phyloP scores from a whole-genome alignment of 1,284 basidiomycete species.

The Fomitopsis palustris region DNA sequence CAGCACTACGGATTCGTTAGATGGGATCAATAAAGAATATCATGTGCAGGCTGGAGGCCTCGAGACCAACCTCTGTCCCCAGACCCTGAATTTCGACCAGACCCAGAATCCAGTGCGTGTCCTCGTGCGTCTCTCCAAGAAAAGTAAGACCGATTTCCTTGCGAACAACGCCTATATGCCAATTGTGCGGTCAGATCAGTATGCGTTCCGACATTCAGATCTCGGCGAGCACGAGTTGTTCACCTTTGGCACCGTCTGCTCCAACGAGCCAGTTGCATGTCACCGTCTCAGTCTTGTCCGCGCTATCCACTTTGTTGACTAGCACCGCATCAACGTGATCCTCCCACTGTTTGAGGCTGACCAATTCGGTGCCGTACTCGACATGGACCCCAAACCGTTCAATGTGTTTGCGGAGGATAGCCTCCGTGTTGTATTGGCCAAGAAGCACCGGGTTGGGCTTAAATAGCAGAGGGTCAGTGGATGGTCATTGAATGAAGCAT shows the following conservation, averaged over 20 bases:
- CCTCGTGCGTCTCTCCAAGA: conserved; percentile 25
- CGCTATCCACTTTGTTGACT: neutral
- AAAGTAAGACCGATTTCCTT: conserved; percentile 29
- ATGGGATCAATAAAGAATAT: neutral
- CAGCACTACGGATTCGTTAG: neutral
- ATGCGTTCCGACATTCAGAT: conserved; percentile 9
- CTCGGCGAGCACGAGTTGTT: neutral
- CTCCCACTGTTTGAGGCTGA: conserved; percentile 17
- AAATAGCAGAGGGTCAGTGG: neutral
- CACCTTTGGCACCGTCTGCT: conserved; percentile 34
- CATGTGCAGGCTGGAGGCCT: conserved; percentile 11
- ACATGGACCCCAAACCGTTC: conserved; percentile 19
- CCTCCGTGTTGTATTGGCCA: conserved; percentile 24
- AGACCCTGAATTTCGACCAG: conserved; percentile 28
- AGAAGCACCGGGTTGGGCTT: conserved; percentile 13
- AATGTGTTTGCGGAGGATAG: conserved; percentile 25
- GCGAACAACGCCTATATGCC: conserved; percentile 22
- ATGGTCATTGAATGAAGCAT: conserved; percentile 2
- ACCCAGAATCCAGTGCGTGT: conserved; percentile 23
- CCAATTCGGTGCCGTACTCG: conserved; percentile 26
- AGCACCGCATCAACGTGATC: conserved; percentile 16
- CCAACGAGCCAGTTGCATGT: conserved; percentile 25
- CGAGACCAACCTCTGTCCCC: neutral
- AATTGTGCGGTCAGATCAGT: neutral
- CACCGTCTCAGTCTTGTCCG: conserved; percentile 6